Evolutionary conservation across 2,329 filamentous ascomycete species (phyloP), one percentile per base, ranked within the genome.

Genomic region (Myriosclerotinia curreyana): DNA sequence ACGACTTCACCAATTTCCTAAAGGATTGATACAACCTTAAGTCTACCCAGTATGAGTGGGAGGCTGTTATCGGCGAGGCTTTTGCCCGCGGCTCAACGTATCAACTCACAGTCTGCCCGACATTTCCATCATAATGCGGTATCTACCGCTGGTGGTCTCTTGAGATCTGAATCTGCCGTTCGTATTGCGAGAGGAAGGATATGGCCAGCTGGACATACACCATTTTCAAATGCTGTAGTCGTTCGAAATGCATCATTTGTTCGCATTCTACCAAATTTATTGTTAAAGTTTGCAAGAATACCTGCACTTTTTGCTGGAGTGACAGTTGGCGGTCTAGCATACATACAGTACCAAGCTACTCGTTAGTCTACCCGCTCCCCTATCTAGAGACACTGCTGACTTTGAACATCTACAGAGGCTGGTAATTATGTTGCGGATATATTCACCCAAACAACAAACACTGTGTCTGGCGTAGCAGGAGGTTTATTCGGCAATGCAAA

Each of bases 301-400:
- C 95, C 95, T 25, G 95, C 95, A 65, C 89, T 97, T 79, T 93
- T 96, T 72, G 95, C 94, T 50, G 92, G 92, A 50, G 84, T 93
- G 54, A 91, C 92, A 73, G 85, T 99, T 69, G 93, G 91, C 17
- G 91, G 90, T 3, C 79, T 96, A 65, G 92, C 92, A 34, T 99
- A 96, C 83, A 79, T 99, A 56, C 95, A 99, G 75, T 98, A 99
- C 75, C 95, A 99, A 77, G 94, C 95, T 68, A 87, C 88, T 64
- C 90, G 90, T 93, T 83, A 68, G 90, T 66, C 42, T 54, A 51
- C 22, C 49, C 46, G 6, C 34, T 25, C 25, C 9, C 36, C 11
- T 22, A n/a, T 51, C 8, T 36, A 25, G 6, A 40, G 20, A 36
- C 15, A 38, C 25, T 36, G 25, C 61, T 64, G 49, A 64, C 25